These are phyloP conservation scores for Stylosanthes scabra DNA, from an alignment of 331 rosid species.

Conservation along the genomic window DNA sequence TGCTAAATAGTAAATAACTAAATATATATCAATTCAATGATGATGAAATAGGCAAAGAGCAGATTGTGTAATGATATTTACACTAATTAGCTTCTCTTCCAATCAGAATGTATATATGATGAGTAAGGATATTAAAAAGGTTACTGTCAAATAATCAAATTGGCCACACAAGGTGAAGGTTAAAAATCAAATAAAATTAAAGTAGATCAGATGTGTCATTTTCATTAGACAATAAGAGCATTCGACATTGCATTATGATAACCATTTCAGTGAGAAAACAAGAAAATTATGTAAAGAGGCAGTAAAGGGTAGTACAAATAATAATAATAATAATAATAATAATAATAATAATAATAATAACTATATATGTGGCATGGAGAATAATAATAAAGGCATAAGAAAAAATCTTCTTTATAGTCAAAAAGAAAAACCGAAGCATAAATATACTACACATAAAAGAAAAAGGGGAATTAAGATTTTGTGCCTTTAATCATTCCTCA, in stretches of 20 bases:
- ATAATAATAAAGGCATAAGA: constrained; percentile 41
- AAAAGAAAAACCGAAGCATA: constrained; percentile 54
- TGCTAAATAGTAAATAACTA: neutral
- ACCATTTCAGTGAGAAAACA: constrained; percentile 44
- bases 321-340: neutral
- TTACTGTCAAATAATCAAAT: constrained; percentile 35
- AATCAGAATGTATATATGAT: constrained; percentile 7
- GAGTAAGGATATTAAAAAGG: neutral
- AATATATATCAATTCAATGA: constrained; percentile 41
- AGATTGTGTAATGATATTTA: constrained; percentile 42
- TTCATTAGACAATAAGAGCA: constrained; percentile 33
- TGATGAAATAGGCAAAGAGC: constrained; percentile 26
- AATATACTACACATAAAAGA: constrained; percentile 37
- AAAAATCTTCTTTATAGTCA: constrained; percentile 52
- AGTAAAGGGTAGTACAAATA: constrained; percentile 28
- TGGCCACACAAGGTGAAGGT: constrained; percentile 43
- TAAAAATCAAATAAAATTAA: constrained; percentile 19
- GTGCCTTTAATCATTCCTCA: constrained; percentile 67
- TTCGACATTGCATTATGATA: constrained; percentile 39
- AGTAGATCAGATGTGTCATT: constrained; percentile 45
- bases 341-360: too few species aligned
- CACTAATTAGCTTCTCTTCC: constrained; percentile 32
- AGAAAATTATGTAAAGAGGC: constrained; percentile 36
- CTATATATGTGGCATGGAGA: constrained; percentile 27
- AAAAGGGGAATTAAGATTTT: constrained; percentile 46